Evolutionary conservation across 2,329 filamentous ascomycete genomes (phyloP).

Genomic region (Geosmithia morbida): DNA sequence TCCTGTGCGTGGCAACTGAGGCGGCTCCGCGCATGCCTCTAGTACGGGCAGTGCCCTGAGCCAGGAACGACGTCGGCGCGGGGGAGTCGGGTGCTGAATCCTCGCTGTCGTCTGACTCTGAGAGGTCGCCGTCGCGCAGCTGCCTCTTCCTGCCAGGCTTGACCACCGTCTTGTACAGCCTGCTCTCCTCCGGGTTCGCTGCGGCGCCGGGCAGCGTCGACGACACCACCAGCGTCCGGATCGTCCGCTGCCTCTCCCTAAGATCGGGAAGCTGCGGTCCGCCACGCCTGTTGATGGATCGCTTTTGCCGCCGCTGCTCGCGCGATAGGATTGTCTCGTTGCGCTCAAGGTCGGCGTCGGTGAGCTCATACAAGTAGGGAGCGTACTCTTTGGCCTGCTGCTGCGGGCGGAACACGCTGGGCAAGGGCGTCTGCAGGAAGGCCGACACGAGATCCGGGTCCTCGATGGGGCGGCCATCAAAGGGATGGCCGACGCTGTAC

Average conservation of each 20-base stretch:
- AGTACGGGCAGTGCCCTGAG: constrained; percentile 67
- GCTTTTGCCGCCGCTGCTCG: constrained; percentile 87
- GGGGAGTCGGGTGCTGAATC: constrained; percentile 81
- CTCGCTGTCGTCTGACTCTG: constrained; percentile 85
- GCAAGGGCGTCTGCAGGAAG: constrained; percentile 74
- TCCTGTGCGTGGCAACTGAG: constrained; percentile 71
- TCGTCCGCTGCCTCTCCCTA: constrained; percentile 85
- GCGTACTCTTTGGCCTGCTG: constrained; percentile 90
- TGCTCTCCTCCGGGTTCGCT: constrained; percentile 64
- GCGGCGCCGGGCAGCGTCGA: constrained; percentile 84
- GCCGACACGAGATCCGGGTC: constrained; percentile 78
- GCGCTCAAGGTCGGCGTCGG: constrained; percentile 75
- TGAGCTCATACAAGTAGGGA: constrained; percentile 88
- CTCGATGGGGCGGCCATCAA: constrained; percentile 85
- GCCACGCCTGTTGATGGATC: constrained; percentile 84
- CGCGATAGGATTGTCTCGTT: constrained; percentile 87
- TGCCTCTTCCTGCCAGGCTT: constrained; percentile 43
- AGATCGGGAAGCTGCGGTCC: constrained; percentile 91
- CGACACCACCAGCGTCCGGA: constrained; percentile 83
- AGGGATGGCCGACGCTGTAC: constrained; percentile 86
- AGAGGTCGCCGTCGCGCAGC: constrained; percentile 50
- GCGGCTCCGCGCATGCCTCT: constrained; percentile 83
- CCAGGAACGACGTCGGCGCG: constrained; percentile 54
- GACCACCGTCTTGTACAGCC: constrained; percentile 68
- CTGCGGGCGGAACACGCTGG: constrained; percentile 73